Conservation (phyloP, 176 grass and related monocot genomes). For the Guadua angustifolia region DNA sequence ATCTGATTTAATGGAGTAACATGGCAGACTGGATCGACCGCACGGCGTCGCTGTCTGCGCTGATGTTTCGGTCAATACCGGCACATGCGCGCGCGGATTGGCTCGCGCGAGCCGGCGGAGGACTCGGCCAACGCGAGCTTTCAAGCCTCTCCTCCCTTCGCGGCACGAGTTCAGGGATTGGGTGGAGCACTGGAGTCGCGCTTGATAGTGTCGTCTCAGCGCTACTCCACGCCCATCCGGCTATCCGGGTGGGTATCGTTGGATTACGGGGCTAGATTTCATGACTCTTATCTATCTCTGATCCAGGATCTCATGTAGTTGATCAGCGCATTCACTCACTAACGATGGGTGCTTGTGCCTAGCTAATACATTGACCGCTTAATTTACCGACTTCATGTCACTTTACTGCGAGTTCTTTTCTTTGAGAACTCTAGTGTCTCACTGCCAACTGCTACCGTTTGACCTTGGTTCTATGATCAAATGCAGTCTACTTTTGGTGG, state of each 20-base stretch:
- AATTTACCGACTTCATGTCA: neutral
- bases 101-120: neutral
- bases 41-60: neutral
- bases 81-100: conserved; percentile 27
- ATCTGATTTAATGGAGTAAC: neutral
- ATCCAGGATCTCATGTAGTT: neutral
- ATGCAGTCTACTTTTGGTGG: neutral
- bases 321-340: neutral
- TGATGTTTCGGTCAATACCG: neutral
- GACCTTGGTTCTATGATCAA: neutral
- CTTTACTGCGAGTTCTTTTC: neutral
- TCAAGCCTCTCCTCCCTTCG: conserved; percentile 33
- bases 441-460: neutral
- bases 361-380: neutral
- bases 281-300: conserved; percentile 24
- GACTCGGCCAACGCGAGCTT: neutral
- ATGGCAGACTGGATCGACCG: neutral
- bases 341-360: neutral
- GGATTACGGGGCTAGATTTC: neutral
- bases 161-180: conserved; percentile 18
- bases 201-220: neutral
- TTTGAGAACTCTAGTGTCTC: neutral
- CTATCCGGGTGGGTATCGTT: neutral
- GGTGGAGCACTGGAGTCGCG: neutral
- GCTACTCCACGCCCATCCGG: neutral